A percentile compares a stretch with the other conserved stretches of the same genome.
Conservation (phyloP, 257 asterid genomes). For the Petrea volubilis region DNA sequence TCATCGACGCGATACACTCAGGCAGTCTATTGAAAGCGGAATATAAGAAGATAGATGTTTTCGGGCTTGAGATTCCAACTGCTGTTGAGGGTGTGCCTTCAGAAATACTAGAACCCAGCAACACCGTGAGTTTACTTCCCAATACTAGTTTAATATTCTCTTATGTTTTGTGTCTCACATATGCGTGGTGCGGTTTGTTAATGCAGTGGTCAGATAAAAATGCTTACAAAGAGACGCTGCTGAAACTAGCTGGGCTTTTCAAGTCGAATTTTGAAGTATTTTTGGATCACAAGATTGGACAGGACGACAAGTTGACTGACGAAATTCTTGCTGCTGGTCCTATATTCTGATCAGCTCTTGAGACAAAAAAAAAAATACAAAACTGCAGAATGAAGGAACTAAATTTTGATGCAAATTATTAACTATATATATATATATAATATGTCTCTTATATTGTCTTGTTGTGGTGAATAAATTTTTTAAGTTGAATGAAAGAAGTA, state of each 20-base stretch:
- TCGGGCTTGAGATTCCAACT: constrained; percentile 88
- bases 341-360: constrained; percentile 38
- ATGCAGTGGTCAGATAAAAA: constrained; percentile 84
- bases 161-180: background rate
- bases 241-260: constrained; percentile 81
- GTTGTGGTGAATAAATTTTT: background rate
- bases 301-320: constrained; percentile 68
- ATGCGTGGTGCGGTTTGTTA: background rate
- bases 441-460: background rate
- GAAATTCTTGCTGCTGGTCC: constrained; percentile 97
- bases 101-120: constrained; percentile 79
- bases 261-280: constrained; percentile 85
- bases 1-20: constrained; percentile 94
- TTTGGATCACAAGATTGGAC: constrained; percentile 74
- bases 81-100: constrained; percentile 87
- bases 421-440: no score
- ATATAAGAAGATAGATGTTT: constrained; percentile 72
- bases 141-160: background rate
- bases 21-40: constrained; percentile 71
- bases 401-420: background rate
- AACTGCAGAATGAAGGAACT: constrained; percentile 6
- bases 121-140: constrained; percentile 72
- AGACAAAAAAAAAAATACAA: background rate
- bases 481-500: constrained; percentile 17
- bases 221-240: constrained; percentile 71